Evolutionary conservation across 495 filamentous ascomycete species (phyloP), one percentile per base, ranked within the genome.

Genomic region (Aspergillus sclerotiicarbonarius): DNA sequence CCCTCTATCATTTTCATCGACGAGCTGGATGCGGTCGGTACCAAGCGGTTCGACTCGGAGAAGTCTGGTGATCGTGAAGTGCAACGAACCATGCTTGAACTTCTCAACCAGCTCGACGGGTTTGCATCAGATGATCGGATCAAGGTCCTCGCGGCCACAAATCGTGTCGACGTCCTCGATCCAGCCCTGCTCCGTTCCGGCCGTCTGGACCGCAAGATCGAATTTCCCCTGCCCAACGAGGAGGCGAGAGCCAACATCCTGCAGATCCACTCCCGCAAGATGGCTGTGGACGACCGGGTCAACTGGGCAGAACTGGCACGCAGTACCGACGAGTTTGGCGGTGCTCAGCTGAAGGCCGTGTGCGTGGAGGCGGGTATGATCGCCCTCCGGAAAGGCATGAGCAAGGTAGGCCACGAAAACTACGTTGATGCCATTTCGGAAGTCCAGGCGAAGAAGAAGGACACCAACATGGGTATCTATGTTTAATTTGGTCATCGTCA

Each of bases 301-400:
- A 99, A 99, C 82, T 99, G 95, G 95, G 81, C 83, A 45, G 94
- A 99, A 73, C 72, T 99, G 72, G 94, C 94, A 6, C 84, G 94
- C 64, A 94, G 90, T 73, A 99, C 94, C n/a, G 94, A 99, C 71
- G 94, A 99, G 76, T 99, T 99, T 72, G 94, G 94, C 21, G 94
- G 94, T 64, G 94, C 94, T 51, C 91, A 95, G 83, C 73, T 99
- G 59, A 99, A 99, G 80, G 94, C 94, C 45, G 94, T 99, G 29
- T 99, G 94, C 71, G 94, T 99, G 39, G 94, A 99, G 74, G 94
- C 94, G 30, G 94, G 94, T 71, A 99, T 99, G 94, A 99, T 99
- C 76, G 94, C 94, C 18, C 78, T 99, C 62, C 83, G 94, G 55
- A 89, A 87, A 74, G 94, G 94, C 31, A 88, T 90, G 81, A 89